A percentile compares a stretch with the other conserved stretches of the same genome.
Conservation (phyloP, 176 grass and related monocot genomes). For the Triticum urartu region DNA sequence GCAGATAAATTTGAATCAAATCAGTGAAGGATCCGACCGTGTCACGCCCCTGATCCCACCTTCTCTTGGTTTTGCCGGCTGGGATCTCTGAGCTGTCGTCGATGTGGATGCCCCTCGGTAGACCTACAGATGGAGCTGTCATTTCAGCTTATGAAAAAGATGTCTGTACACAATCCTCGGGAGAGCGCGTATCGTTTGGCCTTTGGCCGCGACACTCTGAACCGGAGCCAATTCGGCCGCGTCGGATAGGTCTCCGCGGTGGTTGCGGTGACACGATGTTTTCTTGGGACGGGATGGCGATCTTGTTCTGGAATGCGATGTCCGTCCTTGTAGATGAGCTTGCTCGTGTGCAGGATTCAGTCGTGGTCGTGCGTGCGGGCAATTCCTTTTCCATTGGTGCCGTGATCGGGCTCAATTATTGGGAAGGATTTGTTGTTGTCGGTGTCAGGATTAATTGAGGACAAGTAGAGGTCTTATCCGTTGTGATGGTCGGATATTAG, state of each 20-base stretch:
- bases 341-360: background rate
- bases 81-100: slow-evolving; percentile 26
- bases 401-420: slow-evolving; percentile 3
- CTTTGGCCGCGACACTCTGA: background rate
- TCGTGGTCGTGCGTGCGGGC: background rate
- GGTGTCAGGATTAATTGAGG: background rate
- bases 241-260: background rate
- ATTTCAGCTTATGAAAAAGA: slow-evolving; percentile 32
- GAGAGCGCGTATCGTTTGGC: background rate
- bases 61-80: background rate
- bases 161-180: slow-evolving; percentile 25
- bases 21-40: slow-evolving; percentile 25
- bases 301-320: background rate
- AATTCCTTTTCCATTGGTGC: background rate
- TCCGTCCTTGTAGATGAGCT: background rate
- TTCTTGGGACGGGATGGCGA: too few species aligned
- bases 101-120: slow-evolving; percentile 18
- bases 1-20: slow-evolving; percentile 10
- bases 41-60: background rate
- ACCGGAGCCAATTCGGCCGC: background rate
- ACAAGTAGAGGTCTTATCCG: background rate
- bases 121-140: slow-evolving; percentile 35
- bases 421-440: slow-evolving; percentile 18
- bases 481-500: background rate
- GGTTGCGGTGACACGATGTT: background rate